phyloP scores from a whole-genome alignment of 2,329 filamentous ascomycete species.

The Kalmusia sp. region DNA sequence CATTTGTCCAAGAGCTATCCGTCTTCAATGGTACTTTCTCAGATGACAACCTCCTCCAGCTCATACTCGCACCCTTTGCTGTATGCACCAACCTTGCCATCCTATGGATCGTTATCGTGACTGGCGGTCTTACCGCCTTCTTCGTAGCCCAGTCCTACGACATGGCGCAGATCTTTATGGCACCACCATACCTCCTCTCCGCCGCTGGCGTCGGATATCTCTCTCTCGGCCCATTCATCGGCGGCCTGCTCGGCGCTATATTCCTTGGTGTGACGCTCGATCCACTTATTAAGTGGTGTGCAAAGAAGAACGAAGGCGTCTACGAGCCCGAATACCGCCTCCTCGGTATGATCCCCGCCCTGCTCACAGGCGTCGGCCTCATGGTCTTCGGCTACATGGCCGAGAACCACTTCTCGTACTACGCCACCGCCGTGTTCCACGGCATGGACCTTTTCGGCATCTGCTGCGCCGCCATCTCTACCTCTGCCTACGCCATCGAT shows the following conservation, averaged over 20 bases:
- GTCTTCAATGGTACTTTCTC: conserved; percentile 51
- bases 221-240: conserved; percentile 51
- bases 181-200: conserved; percentile 54
- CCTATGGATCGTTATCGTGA: conserved; percentile 58
- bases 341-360: conserved; percentile 43
- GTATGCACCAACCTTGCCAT: conserved; percentile 61
- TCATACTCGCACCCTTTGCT: conserved; percentile 54
- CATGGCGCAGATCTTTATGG: conserved; percentile 57
- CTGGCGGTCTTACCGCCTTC: conserved; percentile 52
- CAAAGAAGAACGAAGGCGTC: conserved; percentile 58
- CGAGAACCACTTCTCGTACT: conserved; percentile 30
- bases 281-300: conserved; percentile 51
- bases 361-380: conserved; percentile 46
- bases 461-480: conserved; percentile 38
- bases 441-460: conserved; percentile 45
- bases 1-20: conserved; percentile 42
- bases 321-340: conserved; percentile 64
- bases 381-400: conserved; percentile 49
- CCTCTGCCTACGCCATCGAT: conserved; percentile 48
- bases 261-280: conserved; percentile 45
- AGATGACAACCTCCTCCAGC: conserved; percentile 47
- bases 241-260: conserved; percentile 45
- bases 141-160: conserved; percentile 54
- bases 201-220: conserved; percentile 53
- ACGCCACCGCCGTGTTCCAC: conserved; percentile 43